These are phyloP conservation scores for Cercospora citrullina DNA, from an alignment of 2,329 filamentous ascomycete species.

Conservation along the genomic window DNA sequence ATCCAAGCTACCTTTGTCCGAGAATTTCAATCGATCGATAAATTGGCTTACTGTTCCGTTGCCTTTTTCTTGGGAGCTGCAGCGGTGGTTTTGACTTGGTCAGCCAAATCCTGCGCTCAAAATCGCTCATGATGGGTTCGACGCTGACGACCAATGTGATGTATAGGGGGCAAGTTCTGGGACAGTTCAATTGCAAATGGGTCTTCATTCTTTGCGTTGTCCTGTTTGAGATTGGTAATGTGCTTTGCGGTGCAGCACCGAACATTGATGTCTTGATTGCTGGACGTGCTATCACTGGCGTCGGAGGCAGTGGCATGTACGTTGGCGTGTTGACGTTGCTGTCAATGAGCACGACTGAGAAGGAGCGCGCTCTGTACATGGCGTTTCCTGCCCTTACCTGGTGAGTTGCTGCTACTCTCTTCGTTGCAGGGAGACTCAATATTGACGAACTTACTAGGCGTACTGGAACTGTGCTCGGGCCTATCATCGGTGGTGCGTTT, in stretches of 20 bases:
- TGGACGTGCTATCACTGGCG: constrained; percentile 39
- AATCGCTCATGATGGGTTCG: not conserved
- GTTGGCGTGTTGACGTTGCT: constrained; percentile 15
- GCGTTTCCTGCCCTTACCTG: constrained; percentile 7
- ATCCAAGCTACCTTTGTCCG: constrained; percentile 14
- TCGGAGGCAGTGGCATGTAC: constrained; percentile 46
- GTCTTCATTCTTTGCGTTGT: constrained; percentile 14
- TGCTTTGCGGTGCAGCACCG: constrained; percentile 39
- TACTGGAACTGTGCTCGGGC: constrained; percentile 16
- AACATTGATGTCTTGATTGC: constrained; percentile 36
- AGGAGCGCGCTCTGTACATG: constrained; percentile 13
- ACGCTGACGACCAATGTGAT: not conserved
- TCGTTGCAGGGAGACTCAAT: not conserved
- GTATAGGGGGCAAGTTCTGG: constrained; percentile 13
- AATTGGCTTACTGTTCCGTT: constrained; percentile 12
- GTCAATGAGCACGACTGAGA: constrained; percentile 14
- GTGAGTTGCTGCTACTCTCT: not conserved
- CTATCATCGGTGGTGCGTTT: constrained; percentile 19
- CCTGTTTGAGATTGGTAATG: constrained; percentile 35
- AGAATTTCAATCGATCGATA: constrained; percentile 6
- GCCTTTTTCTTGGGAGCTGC: constrained; percentile 15
- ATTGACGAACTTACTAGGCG: not conserved
- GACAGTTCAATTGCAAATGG: constrained; percentile 16
- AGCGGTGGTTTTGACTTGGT: constrained; percentile 16
- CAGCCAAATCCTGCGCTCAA: not conserved